Base-by-base conservation (phyloP, 2,329 filamentous ascomycete genomes). In the Penicillium hordei region DNA sequence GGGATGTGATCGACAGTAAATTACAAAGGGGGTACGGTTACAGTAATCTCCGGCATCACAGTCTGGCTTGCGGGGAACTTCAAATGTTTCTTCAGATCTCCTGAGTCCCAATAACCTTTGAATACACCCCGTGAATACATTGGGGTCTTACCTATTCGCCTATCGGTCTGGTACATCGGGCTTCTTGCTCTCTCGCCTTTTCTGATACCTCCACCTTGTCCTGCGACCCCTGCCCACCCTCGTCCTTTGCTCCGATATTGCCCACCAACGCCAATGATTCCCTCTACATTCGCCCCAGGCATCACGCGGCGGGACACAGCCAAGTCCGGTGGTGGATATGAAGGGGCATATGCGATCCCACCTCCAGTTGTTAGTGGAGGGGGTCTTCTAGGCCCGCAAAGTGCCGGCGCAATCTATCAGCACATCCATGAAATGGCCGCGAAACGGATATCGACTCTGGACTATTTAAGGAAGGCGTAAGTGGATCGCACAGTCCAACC, bases 361-460 rank as follows among this genome's bases (percentile, higher is more conserved):
- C 71, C 73, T 43, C 68, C 74, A 17, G 59, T 64, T 21, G 64
- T 68, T 5, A 69, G 70, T 48, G 70, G 69, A 29, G 70, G 64
- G 42, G 74, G 68, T 55, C 69, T 67, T 58, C 72, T 71, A 61
- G 78, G 72, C 10, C 75, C 74, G 25, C 77, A 81, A 63, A 84
- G 81, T 62, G 83, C 84, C 9, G 76, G 80, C 58, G 77, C 81
- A 48, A 79, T 87, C 55, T 87, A 85, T 71, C 81, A 86, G 65
- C 83, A 86, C 62, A 86, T 99, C 60, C 90, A 93, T 57, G 93
- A 97, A 59, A 85, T 91, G 67, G 89, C 91, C 38, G 88, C 89
- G 58, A 99, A 99, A 80, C 85, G 94, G 66, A 96, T 99, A 79
- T 92, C 91, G 2, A 97, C 94, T 0, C 76, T 99, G 42, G 91